phyloP scores from a whole-genome alignment of 2,329 filamentous ascomycete genomes.

The Ophiocordyceps camponoti-leonardi region DNA sequence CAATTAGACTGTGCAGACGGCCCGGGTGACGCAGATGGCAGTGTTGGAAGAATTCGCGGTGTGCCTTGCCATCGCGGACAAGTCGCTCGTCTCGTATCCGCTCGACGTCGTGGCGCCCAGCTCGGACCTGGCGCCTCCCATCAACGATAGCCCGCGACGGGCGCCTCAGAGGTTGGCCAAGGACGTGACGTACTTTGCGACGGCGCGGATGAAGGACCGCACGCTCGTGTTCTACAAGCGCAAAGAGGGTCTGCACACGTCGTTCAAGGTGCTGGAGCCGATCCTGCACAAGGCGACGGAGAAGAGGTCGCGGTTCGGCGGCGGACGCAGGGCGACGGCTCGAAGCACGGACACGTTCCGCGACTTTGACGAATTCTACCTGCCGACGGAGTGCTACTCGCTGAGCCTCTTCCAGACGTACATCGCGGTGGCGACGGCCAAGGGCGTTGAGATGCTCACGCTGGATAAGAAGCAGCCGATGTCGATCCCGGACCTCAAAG shows the following conservation, averaged over 20 bases:
- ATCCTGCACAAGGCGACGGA: constrained; percentile 86
- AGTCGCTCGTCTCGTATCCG: constrained; percentile 81
- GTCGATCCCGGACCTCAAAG: constrained; percentile 76
- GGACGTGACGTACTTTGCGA: constrained; percentile 93
- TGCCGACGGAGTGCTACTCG: constrained; percentile 84
- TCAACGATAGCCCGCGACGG: constrained; percentile 56
- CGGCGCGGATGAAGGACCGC: constrained; percentile 91
- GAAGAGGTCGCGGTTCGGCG: constrained; percentile 55
- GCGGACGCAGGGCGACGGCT: constrained; percentile 36
- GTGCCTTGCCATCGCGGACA: constrained; percentile 81
- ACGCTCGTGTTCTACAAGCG: constrained; percentile 95
- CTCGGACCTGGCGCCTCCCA: constrained; percentile 42
- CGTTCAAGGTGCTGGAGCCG: constrained; percentile 92
- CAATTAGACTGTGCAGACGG: constrained; percentile 53
- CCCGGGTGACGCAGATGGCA: constrained; percentile 76
- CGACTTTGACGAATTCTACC: constrained; percentile 97
- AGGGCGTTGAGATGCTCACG: constrained; percentile 89
- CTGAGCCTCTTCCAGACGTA: constrained; percentile 94
- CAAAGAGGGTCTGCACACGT: constrained; percentile 78
- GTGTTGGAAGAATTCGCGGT: constrained; percentile 92
- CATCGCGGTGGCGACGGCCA: constrained; percentile 76
- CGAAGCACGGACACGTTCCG: constrained; percentile 89
- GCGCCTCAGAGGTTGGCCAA: constrained; percentile 87
- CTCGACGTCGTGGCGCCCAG: constrained; percentile 62
- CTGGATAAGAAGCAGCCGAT: constrained; percentile 94